A percentile compares a stretch with the other conserved stretches of the same genome.
These are phyloP conservation scores for Helicocarpus griseus DNA, from an alignment of 2,329 filamentous ascomycete genomes.

Conservation along the genomic window DNA sequence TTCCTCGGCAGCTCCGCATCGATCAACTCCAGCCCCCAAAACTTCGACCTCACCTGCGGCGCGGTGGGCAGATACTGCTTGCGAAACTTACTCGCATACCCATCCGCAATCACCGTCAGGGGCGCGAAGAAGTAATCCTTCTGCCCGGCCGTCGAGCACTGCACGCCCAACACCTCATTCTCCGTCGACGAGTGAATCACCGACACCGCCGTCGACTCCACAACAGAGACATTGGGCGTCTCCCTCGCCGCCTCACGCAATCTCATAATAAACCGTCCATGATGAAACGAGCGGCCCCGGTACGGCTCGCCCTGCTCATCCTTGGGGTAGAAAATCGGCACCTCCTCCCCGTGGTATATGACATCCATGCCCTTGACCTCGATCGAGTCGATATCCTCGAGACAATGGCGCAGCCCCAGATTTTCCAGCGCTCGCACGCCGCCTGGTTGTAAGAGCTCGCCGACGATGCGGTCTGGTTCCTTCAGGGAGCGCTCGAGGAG, in stretches of 20 bases:
- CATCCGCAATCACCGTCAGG: slow-evolving; percentile 82
- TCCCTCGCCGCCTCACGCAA: slow-evolving; percentile 64
- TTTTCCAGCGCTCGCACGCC: slow-evolving; percentile 72
- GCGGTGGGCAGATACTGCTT: slow-evolving; percentile 60
- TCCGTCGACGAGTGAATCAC: slow-evolving; percentile 61
- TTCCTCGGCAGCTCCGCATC: slow-evolving; percentile 70
- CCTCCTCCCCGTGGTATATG: slow-evolving; percentile 64
- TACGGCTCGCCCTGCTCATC: slow-evolving; percentile 43
- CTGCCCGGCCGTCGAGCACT: slow-evolving; percentile 56
- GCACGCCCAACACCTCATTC: slow-evolving; percentile 71
- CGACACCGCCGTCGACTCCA: slow-evolving; percentile 78
- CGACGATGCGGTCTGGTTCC: slow-evolving; percentile 91
- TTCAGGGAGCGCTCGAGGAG: slow-evolving; percentile 81
- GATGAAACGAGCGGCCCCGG: slow-evolving; percentile 78
- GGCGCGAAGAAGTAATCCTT: slow-evolving; percentile 78
- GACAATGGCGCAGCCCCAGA: slow-evolving; percentile 68
- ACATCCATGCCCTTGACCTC: slow-evolving; percentile 80
- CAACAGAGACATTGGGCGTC: slow-evolving; percentile 75
- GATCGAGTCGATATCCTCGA: slow-evolving; percentile 82
- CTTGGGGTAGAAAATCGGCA: slow-evolving; percentile 69
- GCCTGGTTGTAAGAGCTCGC: slow-evolving; percentile 88
- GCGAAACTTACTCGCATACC: slow-evolving; percentile 85
- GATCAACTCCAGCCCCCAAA: slow-evolving; percentile 87
- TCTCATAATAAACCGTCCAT: slow-evolving; percentile 82
- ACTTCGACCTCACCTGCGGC: slow-evolving; percentile 70